phyloP scores from a whole-genome alignment of 192 early-diverging fungal species.

The Mortierella claussenii region DNA sequence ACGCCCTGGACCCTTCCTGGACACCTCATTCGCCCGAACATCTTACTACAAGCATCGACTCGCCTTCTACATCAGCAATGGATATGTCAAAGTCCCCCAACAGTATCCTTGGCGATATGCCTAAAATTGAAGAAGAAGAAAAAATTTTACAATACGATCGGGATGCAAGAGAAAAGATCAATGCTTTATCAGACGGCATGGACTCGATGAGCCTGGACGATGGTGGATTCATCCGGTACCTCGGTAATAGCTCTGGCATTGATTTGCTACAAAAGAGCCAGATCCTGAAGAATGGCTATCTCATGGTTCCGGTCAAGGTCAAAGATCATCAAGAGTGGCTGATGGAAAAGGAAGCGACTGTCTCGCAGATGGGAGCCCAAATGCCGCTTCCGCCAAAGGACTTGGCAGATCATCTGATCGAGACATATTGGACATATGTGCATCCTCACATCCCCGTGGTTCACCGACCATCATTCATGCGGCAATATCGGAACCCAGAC shows the following conservation, averaged over 20 bases:
- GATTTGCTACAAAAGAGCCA: slow-evolving; percentile 76
- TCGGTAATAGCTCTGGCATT: slow-evolving; percentile 80
- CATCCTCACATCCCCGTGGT: slow-evolving; percentile 76
- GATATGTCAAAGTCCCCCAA: neutral
- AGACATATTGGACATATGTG: slow-evolving; percentile 72
- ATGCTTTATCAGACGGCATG: slow-evolving; percentile 64
- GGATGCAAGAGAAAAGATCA: slow-evolving; percentile 45
- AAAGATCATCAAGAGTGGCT: slow-evolving; percentile 31
- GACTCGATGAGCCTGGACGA: slow-evolving; percentile 76
- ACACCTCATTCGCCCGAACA: slow-evolving; percentile 27
- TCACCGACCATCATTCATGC: slow-evolving; percentile 62
- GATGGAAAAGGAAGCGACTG: slow-evolving; percentile 14
- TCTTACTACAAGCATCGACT: slow-evolving; percentile 4
- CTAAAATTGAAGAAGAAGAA: slow-evolving; percentile 16
- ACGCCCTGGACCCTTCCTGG: slow-evolving; percentile 41
- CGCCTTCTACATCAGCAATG: slow-evolving; percentile 5
- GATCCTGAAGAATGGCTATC: slow-evolving; percentile 60
- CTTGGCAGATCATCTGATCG: slow-evolving; percentile 68
- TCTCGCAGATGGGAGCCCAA: slow-evolving; percentile 12
- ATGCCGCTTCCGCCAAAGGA: slow-evolving; percentile 67
- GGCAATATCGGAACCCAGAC: slow-evolving; percentile 47
- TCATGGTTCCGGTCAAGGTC: slow-evolving; percentile 52
- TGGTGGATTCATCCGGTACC: slow-evolving; percentile 73
- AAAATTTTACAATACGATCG: slow-evolving; percentile 18
- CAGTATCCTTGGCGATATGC: neutral